Conservation (phyloP, 148 eudicot genomes). For the Heliamphora exappendiculata region DNA sequence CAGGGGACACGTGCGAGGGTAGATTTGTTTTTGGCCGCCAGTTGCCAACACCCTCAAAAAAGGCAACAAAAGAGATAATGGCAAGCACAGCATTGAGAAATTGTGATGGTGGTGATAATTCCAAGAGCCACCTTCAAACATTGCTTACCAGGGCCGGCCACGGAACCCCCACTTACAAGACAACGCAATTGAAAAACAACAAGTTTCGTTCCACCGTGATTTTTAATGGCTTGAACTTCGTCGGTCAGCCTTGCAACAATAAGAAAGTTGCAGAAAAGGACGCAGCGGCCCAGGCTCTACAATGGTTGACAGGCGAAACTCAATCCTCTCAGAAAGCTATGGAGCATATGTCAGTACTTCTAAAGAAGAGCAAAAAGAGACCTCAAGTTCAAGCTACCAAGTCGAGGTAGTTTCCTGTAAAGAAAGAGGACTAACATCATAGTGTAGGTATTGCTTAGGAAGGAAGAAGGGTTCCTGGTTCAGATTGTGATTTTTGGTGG, state of each 20-base stretch:
- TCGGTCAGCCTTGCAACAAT: conserved; percentile 61
- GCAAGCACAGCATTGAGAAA: neutral
- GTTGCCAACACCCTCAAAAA: conserved; percentile 42
- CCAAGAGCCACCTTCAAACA: conserved; percentile 79
- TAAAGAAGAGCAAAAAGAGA: conserved; percentile 63
- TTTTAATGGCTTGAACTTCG: conserved; percentile 75
- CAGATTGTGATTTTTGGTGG: conserved; percentile 4
- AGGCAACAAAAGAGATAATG: conserved; percentile 25
- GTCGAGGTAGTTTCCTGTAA: conserved; percentile 22
- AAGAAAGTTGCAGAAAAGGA: conserved; percentile 89
- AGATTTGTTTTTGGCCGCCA: conserved; percentile 80
- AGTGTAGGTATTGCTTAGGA: neutral
- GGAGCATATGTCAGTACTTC: conserved; percentile 53
- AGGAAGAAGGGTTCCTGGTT: neutral
- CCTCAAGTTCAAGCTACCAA: conserved; percentile 18
- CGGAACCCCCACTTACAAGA: conserved; percentile 68
- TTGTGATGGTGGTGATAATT: conserved; percentile 41
- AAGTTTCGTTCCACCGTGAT: conserved; percentile 64
- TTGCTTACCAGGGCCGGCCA: conserved; percentile 79
- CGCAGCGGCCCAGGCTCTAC: conserved; percentile 79
- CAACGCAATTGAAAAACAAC: conserved; percentile 57
- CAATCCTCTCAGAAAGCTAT: conserved; percentile 48
- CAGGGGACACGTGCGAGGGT: too few relatives aligned
- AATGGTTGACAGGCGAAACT: conserved; percentile 76
- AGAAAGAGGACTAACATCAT: neutral